Base-by-base conservation (phyloP, 768 basidiomycete species). In the Mycena albidolilacea region DNA sequence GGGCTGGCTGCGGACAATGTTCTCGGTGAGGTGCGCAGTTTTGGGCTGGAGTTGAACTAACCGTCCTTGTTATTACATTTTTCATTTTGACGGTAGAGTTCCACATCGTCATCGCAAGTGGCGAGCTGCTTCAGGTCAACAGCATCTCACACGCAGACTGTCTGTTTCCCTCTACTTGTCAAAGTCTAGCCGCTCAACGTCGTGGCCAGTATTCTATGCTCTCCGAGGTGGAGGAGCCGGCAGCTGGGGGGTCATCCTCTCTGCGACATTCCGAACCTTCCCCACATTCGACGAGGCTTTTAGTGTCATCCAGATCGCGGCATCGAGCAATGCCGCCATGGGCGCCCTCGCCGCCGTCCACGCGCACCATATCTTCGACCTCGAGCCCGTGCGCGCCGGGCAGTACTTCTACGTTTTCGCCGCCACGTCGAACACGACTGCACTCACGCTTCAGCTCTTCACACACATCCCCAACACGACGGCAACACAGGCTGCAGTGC, bases 361-460 rank as follows among this genome's bases (percentile, higher is more conserved):
- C 50, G 80, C 83, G 17, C 73, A 73, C 23, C 84, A 84, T 54
- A 82, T 84, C 48, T 82, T 80, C 62, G 81, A 82, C 63, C 79
- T 79, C 75, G 83, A 84, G 67, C 46, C 75, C n/a, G 58, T 79
- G 7, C 76, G 73, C 43, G 77, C 78, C 11, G 80, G 79, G 17
- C 82, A 81, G 70, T 83, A 82, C 62, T 79, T 82, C 68, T 78
- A 70, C 37, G 55, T 78, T 5, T 72, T 67, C 7, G 38, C 74
- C 5, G 54, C 55, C n/a, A 73, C 39, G 30, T n/a, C 67, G n/a
- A 74, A 66, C 60, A 43, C 39, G 41, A 61, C 70, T 15, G 46
- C 35, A 43, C 48, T 39, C 37, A 41, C 38, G 39, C n/a, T 15
- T 67, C 76, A 64, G 58, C 12, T 43, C 37, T 80, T 37, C 44